These are phyloP conservation scores for Ormosia emarginata DNA, from an alignment of 306 rosid genomes.

Conservation along the genomic window DNA sequence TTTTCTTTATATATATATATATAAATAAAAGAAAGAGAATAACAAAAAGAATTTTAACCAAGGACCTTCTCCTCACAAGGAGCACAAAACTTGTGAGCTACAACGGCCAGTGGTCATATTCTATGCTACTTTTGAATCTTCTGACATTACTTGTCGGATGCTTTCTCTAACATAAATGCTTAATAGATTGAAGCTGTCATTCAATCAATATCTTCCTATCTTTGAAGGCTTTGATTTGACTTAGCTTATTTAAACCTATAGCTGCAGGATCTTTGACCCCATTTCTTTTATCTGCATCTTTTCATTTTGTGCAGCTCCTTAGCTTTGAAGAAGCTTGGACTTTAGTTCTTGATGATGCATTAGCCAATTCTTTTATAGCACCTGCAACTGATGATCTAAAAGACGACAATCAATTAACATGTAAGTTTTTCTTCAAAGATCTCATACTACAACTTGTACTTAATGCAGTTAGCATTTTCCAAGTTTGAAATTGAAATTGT, in stretches of 20 bases:
- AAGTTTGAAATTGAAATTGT: neutral
- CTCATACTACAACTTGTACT: neutral
- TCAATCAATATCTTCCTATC: neutral
- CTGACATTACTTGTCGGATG: neutral
- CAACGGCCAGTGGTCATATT: neutral
- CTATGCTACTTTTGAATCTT: neutral
- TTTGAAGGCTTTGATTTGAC: slow-evolving; percentile 11
- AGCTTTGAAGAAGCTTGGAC: slow-evolving; percentile 83
- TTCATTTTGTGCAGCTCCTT: slow-evolving; percentile 62
- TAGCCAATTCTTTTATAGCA: slow-evolving; percentile 88
- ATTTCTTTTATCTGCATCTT: slow-evolving; percentile 4
- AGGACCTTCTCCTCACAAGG: neutral
- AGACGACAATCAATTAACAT: slow-evolving; percentile 72
- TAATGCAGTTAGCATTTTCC: neutral
- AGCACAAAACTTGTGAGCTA: neutral
- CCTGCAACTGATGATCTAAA: slow-evolving; percentile 83
- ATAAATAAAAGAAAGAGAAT: neutral
- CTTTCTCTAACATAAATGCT: neutral
- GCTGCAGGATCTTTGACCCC: neutral
- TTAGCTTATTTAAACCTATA: neutral
- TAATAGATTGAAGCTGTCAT: neutral
- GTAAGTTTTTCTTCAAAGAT: slow-evolving; percentile 47
- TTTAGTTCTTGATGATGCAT: slow-evolving; percentile 84
- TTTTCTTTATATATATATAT: neutral
- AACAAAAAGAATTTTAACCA: neutral